Evolutionary conservation across 768 basidiomycete species (phyloP), one percentile per base, ranked within the genome.

Genomic region (Tylopilus felleus): DNA sequence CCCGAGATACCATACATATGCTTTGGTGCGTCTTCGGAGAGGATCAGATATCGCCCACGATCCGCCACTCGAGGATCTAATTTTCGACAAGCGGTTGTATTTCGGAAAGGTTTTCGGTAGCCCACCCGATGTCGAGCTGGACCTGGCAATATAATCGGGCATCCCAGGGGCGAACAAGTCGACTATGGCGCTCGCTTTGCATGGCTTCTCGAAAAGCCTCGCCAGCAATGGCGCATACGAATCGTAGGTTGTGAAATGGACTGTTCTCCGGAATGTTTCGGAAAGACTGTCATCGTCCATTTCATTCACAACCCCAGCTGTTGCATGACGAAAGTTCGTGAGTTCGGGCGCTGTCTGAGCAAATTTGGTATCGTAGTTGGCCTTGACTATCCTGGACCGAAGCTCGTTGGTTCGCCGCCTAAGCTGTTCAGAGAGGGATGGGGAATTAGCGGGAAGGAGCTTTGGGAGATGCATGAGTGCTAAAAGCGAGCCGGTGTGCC

Each of bases 81-180:
- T 38, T 5, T 22, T 21, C 9, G 42, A 35, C 23, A 53, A 38
- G 16, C 12, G 16, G 14, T 51, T 51, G 29, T 65, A 58, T 21
- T 44, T 19, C 4, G 50, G 49, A 14, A 66, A 60, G 4, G 12
- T 14, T n/a, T 65, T 60, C 17, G 53, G 1, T 8, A 31, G 8
- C 12, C 59, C 47, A 47, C 64, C 53, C 4, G 64, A 65, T 19
- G 61, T 66, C 12, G 58, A 57, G 6, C 55, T 58, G 21, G 64
- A 66, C 21, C n/a, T 22, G 8, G 19, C 41, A 3, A 65, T 48
- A 25, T 19, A 63, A 40, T 63, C 58, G n/a, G 64, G 65, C 1
- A 65, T 7, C 28, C 64, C 65, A 0, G 59, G 62, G 1, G 62
- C 47, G 31, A 64, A 49, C 8, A 61, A 25, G 28, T 65, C 17